Base-by-base conservation (phyloP, 495 filamentous ascomycete species). In the Achaetomiella virescens region DNA sequence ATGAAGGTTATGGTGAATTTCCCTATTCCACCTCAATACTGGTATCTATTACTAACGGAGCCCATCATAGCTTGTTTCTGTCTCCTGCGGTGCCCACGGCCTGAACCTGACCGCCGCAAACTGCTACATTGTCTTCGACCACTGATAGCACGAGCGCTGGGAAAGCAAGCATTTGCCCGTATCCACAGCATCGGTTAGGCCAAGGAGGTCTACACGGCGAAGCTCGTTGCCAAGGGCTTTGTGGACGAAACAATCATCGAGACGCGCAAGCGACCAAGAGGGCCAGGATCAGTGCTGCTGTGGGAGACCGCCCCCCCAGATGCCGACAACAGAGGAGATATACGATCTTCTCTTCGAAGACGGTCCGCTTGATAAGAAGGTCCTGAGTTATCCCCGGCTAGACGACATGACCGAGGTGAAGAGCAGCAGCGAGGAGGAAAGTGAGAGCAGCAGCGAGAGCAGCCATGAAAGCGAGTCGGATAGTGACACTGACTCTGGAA, bases 171-270 rank as follows among this genome's bases (percentile, higher is more conserved):
- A 0, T 85, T 85, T 59, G 81, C 77, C 29, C 79, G 85, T 0
- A 71, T 87, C 7, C 80, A 77, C 51, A 76, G 85, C 4, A 84
- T 85, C 18, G 85, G 85, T 0, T 85, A 90, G 48, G 48, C 55
- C 1, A 72, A 78, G 3, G 62, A 77, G 15, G 82, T 85, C 0
- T 71, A 76, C 33, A 75, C 82, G 52, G 75, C 75, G 2, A 76
- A 79, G 3, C 66, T 87, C 17, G 65, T 81, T 0, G 74, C 78
- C 0, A 49, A 70, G 1, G 68, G 76, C 7, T 73, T 78, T 0
- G 75, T 85, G 20, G 83, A 88, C 53, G 65, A 74, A 4, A 61
- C 68, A 0, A 68, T 87, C 8, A 53, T 77, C 2, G n/a, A 67
- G 2, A 24, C 66, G 2, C 67, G n/a, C n/a, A 70, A 44, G 22